Evolutionary conservation across 495 filamentous ascomycete genomes (phyloP).

Genomic region (Cudoniella acicularis): DNA sequence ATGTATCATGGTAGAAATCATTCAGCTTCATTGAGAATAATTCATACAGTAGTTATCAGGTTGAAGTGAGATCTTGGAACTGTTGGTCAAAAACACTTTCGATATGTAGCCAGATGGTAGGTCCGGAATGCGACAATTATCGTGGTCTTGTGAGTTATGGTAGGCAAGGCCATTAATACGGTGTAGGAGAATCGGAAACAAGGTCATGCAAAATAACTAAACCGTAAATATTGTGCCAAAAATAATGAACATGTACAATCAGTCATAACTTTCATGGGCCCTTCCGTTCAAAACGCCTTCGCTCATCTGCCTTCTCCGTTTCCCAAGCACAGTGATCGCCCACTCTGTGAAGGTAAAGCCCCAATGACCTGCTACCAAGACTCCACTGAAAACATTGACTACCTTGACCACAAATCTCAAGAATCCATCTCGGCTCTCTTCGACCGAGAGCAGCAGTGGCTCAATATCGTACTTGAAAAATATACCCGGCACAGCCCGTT

Average conservation of each 20-base stretch:
- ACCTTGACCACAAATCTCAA: slow-evolving; percentile 72
- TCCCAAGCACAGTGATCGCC: slow-evolving; percentile 44
- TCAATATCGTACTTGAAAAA: slow-evolving; percentile 99
- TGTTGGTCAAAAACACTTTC: no score
- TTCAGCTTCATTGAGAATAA: no score
- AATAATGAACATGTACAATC: slow-evolving; percentile 7
- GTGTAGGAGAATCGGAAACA: no score
- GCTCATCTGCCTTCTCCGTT: slow-evolving; percentile 44
- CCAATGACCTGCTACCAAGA: slow-evolving; percentile 59
- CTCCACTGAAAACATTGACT: slow-evolving; percentile 57
- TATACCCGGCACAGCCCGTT: slow-evolving; percentile 78
- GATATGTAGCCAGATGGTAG: no score
- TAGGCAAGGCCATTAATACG: no score
- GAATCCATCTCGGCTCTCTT: slow-evolving; percentile 74
- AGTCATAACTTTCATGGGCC: slow-evolving; percentile 37
- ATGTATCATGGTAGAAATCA: no score
- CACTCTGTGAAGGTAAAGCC: slow-evolving; percentile 52
- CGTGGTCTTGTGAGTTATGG: no score
- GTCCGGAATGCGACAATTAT: no score
- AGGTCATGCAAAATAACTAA: no score
- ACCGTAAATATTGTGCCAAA: slow-evolving; percentile 6
- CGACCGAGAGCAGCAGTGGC: slow-evolving; percentile 82
- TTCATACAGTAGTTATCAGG: no score
- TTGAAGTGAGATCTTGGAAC: no score
- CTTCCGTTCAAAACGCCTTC: slow-evolving; percentile 58